These are phyloP conservation scores for Atkinsonella hypoxylon DNA, from an alignment of 2,329 filamentous ascomycete species.

Conservation along the genomic window DNA sequence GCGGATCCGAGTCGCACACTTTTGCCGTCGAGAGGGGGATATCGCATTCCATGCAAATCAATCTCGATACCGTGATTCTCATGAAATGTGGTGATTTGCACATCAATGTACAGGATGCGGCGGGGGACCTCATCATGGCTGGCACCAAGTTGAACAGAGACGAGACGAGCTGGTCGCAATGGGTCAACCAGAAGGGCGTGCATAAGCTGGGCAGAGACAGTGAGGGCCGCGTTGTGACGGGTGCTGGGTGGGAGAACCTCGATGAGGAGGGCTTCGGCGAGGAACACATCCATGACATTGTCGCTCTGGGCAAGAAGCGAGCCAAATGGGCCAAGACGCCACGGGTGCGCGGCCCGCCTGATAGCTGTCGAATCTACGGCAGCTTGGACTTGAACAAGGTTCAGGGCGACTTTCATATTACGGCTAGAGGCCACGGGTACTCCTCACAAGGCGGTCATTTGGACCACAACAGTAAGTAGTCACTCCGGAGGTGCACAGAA, in stretches of 20 bases:
- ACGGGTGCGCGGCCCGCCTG: conserved; percentile 42
- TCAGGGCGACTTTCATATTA: conserved; percentile 96
- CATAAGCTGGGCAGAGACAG: conserved; percentile 46
- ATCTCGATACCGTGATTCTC: conserved; percentile 80
- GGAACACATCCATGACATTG: conserved; percentile 84
- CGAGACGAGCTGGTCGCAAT: conserved; percentile 68
- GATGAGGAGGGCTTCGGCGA: conserved; percentile 61
- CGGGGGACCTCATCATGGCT: conserved; percentile 83
- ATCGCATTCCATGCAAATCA: conserved; percentile 80
- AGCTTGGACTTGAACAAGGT: conserved; percentile 91
- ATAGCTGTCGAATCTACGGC: conserved; percentile 83
- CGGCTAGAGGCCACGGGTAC: conserved; percentile 91
- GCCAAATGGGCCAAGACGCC: conserved; percentile 69
- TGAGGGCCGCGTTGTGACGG: conserved; percentile 42
- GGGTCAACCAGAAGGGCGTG: conserved; percentile 60
- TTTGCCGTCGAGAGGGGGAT: conserved; percentile 92
- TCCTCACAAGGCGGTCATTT: conserved; percentile 65
- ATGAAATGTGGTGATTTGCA: conserved; percentile 87
- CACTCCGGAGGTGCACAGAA: too few relatives aligned
- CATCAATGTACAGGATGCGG: conserved; percentile 92
- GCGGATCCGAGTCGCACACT: conserved; percentile 71
- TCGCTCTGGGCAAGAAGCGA: conserved; percentile 53
- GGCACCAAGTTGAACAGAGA: conserved; percentile 62
- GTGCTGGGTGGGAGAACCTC: conserved; percentile 41
- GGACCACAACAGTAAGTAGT: conserved; percentile 60